Conservation (phyloP, 495 filamentous ascomycete genomes). For the Xylaria scruposa region DNA sequence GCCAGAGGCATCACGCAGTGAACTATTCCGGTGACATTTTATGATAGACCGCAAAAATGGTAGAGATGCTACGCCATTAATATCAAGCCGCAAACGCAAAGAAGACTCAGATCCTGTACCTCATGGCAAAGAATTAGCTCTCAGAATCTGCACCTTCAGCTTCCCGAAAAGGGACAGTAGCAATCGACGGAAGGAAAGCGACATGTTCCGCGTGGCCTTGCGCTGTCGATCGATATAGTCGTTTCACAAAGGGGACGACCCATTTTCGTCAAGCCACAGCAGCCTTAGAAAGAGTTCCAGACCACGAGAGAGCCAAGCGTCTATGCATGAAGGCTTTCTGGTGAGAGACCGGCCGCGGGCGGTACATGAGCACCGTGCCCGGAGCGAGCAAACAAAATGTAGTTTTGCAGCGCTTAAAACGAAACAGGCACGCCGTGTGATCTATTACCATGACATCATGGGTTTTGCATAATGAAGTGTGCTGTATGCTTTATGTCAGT, state of each 20-base stretch:
- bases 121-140: not conserved
- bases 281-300: not conserved
- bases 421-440: not conserved
- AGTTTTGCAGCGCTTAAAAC: not conserved
- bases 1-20: not conserved
- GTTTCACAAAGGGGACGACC: not conserved
- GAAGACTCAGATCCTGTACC: not conserved
- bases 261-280: constrained; percentile 1
- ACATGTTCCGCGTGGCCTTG: not conserved
- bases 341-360: not conserved
- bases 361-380: not conserved
- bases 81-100: not conserved
- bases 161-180: not conserved
- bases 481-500: not conserved
- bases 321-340: not conserved
- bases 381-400: not conserved
- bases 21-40: not conserved
- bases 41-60: constrained; percentile 11
- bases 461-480: not conserved
- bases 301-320: not conserved
- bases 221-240: not conserved
- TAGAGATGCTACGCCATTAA: not conserved
- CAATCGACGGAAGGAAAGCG: not conserved
- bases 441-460: not conserved
- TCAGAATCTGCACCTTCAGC: not conserved